Evolutionary conservation across 1,284 basidiomycete genomes (phyloP), one percentile per base, ranked within the genome.

Genomic region (Ceratobasidium sp.): DNA sequence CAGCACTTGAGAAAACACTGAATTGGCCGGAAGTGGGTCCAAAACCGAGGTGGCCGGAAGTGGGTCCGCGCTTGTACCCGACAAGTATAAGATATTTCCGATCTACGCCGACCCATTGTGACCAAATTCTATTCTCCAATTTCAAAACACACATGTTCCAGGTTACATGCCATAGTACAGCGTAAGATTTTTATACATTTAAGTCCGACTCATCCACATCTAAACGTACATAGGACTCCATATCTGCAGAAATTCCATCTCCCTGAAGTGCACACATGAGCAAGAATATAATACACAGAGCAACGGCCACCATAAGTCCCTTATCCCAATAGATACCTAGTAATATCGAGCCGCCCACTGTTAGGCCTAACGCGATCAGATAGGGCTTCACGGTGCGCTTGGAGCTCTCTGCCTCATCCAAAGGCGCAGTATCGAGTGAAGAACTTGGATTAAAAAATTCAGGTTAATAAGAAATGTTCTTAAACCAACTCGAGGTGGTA

Each of bases 141-240:
- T n/a, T n/a, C n/a, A n/a, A n/a, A n/a, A n/a, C 34, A 34, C 8
- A 34, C 34, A 34, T 8, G 34, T 8, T 43, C 41, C 41, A 43
- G 11, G 41, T 34, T 46, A 46, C 11, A 46, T 46, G 43, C 13
- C 2, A 46, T 46, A 46, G 2, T 46, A 46, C 43, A 46, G 19
- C 13, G 43, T 14, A 19, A 46, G 19, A 49, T 19, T 22, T 22
- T 53, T 48, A 65, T 39, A 65, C 63, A 51, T 51, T 51, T 4
- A 65, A n/a, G 16, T 65, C 63, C 16, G 46, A n/a, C 27, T 65
- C 46, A 24, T 65, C 48, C 7, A 19, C 8, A n/a, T 65, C 63
- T 53, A 65, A 46, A 49, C 63, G 24, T 37, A 65, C 63, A 39
- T 65, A 65, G 16, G 63, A 65, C 63, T 65, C 63, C 43, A 65